Percentiles rank a stretch among this genome's conserved stretches.
These are phyloP conservation scores for Salix exigua DNA, from an alignment of 345 rosid genomes.

Conservation along the genomic window DNA sequence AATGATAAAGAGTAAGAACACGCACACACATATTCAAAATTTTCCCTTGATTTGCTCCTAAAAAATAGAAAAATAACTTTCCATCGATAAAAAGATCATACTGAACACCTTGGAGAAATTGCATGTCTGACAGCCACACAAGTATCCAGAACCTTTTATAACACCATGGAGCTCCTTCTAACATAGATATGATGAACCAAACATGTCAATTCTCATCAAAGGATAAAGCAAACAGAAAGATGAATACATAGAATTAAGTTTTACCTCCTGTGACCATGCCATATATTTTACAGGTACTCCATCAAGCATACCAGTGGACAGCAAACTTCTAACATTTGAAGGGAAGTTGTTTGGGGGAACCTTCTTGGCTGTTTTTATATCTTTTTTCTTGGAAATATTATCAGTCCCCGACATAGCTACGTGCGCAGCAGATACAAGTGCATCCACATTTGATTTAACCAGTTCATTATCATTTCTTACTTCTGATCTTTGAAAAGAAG, in stretches of 20 bases:
- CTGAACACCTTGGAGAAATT: slow-evolving; percentile 43
- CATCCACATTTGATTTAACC: slow-evolving; percentile 26
- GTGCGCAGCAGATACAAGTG: slow-evolving; percentile 13
- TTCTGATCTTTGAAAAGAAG: slow-evolving; percentile 27
- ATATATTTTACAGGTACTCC: slow-evolving; percentile 63
- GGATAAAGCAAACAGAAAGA: slow-evolving; percentile 2
- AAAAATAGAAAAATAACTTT: background rate
- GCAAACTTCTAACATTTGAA: slow-evolving; percentile 62
- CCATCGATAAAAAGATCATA: background rate
- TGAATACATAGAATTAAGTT: slow-evolving; percentile 1
- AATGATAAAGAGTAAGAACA: too few species aligned
- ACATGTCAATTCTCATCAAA: slow-evolving; percentile 7
- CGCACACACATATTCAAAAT: background rate
- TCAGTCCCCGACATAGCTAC: slow-evolving; percentile 16
- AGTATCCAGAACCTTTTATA: slow-evolving; percentile 52
- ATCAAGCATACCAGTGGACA: slow-evolving; percentile 70
- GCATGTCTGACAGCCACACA: slow-evolving; percentile 53
- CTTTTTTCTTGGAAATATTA: slow-evolving; percentile 34
- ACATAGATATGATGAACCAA: slow-evolving; percentile 16
- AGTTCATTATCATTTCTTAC: slow-evolving; percentile 22
- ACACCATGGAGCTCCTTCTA: slow-evolving; percentile 54
- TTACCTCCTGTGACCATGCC: slow-evolving; percentile 68
- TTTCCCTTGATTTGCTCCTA: background rate
- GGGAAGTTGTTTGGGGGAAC: slow-evolving; percentile 54
- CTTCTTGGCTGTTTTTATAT: slow-evolving; percentile 24